Evolutionary conservation across 805 yeast species (phyloP).

Genomic region (Metschnikowia peoriensis): DNA sequence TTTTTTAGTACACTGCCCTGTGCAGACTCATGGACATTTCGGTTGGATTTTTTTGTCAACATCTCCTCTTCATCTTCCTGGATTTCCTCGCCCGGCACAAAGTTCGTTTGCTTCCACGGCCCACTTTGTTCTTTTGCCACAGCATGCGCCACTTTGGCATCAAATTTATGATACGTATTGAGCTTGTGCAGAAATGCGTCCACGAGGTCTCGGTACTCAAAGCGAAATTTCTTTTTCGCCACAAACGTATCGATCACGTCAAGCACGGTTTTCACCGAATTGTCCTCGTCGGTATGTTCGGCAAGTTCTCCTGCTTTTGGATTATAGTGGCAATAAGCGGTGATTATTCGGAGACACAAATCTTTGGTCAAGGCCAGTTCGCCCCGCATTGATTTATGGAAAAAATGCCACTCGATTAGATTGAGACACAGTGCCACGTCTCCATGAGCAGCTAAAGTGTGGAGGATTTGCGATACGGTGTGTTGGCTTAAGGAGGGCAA

Average conservation of each 20-base stretch:
- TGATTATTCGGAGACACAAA: slow-evolving; percentile 30
- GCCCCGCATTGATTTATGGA: slow-evolving; percentile 32
- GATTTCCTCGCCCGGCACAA: background rate
- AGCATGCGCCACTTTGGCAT: slow-evolving; percentile 22
- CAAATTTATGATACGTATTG: slow-evolving; percentile 25
- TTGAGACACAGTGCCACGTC: slow-evolving; percentile 35
- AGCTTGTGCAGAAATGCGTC: slow-evolving; percentile 30
- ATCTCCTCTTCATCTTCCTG: slow-evolving; percentile 4
- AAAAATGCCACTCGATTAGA: slow-evolving; percentile 36
- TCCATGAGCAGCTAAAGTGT: slow-evolving; percentile 33
- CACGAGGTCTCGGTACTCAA: slow-evolving; percentile 28
- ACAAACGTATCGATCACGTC: slow-evolving; percentile 32
- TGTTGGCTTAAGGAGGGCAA: slow-evolving; percentile 23
- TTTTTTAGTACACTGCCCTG: slow-evolving; percentile 37
- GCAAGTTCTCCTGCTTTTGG: slow-evolving; percentile 6
- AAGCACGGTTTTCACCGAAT: slow-evolving; percentile 28
- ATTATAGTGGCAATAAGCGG: slow-evolving; percentile 32
- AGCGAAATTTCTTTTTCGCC: slow-evolving; percentile 7
- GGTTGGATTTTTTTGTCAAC: slow-evolving; percentile 25
- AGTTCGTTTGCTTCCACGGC: background rate
- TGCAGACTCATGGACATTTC: slow-evolving; percentile 23
- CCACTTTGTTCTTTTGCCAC: slow-evolving; percentile 1
- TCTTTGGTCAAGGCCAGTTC: slow-evolving; percentile 34
- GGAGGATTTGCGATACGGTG: slow-evolving; percentile 27
- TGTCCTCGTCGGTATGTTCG: slow-evolving; percentile 19